Base-by-base conservation (phyloP, 257 asterid genomes). In the Rubia yunnanensis region DNA sequence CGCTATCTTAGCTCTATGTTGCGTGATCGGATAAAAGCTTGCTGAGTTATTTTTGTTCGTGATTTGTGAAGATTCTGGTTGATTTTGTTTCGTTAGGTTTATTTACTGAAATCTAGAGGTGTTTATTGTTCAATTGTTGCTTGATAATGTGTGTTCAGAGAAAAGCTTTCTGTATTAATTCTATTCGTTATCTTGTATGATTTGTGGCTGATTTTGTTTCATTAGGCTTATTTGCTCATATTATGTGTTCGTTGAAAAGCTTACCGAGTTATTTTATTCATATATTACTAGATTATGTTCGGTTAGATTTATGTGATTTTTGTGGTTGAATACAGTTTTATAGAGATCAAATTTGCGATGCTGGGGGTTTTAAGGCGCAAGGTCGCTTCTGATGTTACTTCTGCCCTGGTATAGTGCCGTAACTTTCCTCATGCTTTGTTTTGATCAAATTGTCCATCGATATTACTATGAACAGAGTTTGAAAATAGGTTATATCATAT, bases 351-450 rank as follows among this genome's bases (percentile, higher is more conserved):
- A 70, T 69, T 71, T 69, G 85, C 72, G 82, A 92, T 92, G 98
- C 73, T 92, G 79, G 91, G 96, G 56, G 88, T 78, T 82, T 54
- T 89, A 73, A 83, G 98, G 88, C 96, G 97, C 65, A 89, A 81
- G 73, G 87, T 86, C 59, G 76, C 90, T 67, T 82, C 86, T 55
- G 78, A 87, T 82, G 87, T 88, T 48, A 72, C 94, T 56, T 74
- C 81, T 74, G 85, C 87, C 69, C 58, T 75, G 84, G 97, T 89
- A 73, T 10, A 39, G 13, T 27, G 17, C 23, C 44, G n/a, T 17
- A 31, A 18, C n/a, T 30, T 39, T 50, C 38, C 20, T 49, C 57
- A 23, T 60, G 22, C 34, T 14, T 10, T 59, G 0, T 44, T 17
- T 44, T 3, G 52, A 44, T 41, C 13, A 44, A 32, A 30, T 5